Evolutionary conservation across 176 grass and related monocot genomes (phyloP).

Genomic region (Ensete ventricosum): DNA sequence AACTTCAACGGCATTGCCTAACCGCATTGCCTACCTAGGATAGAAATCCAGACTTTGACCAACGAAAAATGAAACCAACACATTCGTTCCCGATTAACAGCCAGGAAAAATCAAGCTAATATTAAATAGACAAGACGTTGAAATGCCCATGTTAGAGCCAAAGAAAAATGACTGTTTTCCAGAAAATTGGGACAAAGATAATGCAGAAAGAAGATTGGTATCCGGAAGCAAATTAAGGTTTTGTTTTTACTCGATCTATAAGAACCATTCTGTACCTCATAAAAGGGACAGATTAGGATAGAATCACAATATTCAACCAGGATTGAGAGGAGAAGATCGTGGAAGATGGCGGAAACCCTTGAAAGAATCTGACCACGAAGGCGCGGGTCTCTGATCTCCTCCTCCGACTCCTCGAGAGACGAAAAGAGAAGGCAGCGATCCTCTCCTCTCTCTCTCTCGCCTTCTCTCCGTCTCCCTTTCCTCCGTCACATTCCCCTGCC

Average conservation of each 20-base stretch:
- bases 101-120: not conserved
- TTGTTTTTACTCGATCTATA: not conserved
- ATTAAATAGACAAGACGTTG: not conserved
- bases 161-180: no score
- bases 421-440: not conserved
- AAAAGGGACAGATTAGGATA: not conserved
- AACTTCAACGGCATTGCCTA: no score
- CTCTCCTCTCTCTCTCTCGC: not conserved
- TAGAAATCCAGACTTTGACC: no score
- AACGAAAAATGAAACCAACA: not conserved
- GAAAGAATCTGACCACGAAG: not conserved
- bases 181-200: not conserved
- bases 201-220: not conserved
- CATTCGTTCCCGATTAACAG: not conserved
- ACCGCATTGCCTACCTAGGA: no score
- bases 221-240: not conserved
- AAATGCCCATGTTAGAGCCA: not conserved
- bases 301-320: not conserved
- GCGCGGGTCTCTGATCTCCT: not conserved
- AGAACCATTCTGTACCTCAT: not conserved
- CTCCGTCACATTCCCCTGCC: not conserved
- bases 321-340: not conserved
- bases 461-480: not conserved
- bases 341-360: not conserved
- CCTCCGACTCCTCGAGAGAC: not conserved